phyloP scores from a whole-genome alignment of 2,329 filamentous ascomycete species.

The Pyrenophora teres region DNA sequence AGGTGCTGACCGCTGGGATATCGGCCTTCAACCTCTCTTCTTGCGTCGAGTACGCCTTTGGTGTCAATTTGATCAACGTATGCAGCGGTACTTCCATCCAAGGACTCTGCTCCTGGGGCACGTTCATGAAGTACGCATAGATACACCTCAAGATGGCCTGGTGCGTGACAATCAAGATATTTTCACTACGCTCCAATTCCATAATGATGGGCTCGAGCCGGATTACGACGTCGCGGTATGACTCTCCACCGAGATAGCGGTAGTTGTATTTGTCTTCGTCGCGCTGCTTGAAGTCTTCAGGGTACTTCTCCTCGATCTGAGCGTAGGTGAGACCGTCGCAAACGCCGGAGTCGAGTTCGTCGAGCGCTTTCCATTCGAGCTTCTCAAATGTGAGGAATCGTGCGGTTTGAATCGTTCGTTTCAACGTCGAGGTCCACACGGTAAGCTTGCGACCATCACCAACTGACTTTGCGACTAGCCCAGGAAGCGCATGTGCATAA shows the following conservation, averaged over 20 bases:
- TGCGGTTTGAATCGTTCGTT: constrained; percentile 89
- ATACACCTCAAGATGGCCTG: constrained; percentile 97
- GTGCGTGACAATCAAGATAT: constrained; percentile 97
- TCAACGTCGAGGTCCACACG: constrained; percentile 76
- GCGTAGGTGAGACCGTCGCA: constrained; percentile 97
- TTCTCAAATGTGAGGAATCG: constrained; percentile 90
- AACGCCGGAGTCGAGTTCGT: constrained; percentile 94
- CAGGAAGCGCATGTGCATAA: constrained; percentile 84
- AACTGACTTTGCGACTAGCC: constrained; percentile 82
- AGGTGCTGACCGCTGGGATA: constrained; percentile 95
- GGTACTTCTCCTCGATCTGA: constrained; percentile 88
- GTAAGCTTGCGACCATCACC: constrained; percentile 72
- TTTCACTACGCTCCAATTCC: constrained; percentile 94
- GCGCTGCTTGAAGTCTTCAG: constrained; percentile 91
- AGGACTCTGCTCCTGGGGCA: constrained; percentile 86
- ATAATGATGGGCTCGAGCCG: constrained; percentile 99
- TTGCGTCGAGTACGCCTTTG: constrained; percentile 89
- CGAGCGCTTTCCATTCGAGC: constrained; percentile 96
- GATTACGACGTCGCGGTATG: constrained; percentile 95
- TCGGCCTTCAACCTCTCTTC: constrained; percentile 87
- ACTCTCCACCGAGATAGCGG: constrained; percentile 94
- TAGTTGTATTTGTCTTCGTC: constrained; percentile 99
- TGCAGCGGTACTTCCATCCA: constrained; percentile 99
- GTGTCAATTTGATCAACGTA: constrained; percentile 94
- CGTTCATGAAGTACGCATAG: constrained; percentile 99